These are phyloP conservation scores for Petunia hybrid DNA, from an alignment of 305 asterid genomes.

Conservation along the genomic window DNA sequence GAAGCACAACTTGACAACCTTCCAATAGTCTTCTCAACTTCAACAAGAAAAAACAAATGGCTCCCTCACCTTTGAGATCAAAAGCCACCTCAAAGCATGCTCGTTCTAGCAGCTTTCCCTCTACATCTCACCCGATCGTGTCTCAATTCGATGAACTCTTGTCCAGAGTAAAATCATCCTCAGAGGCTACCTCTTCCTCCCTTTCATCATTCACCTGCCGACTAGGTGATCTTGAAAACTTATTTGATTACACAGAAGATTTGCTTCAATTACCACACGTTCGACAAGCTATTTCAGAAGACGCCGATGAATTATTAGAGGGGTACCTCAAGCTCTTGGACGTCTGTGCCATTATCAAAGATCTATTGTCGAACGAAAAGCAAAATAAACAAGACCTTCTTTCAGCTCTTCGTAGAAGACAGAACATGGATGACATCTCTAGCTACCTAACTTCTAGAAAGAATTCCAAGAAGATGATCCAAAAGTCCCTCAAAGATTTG, in stretches of 20 bases:
- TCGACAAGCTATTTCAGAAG: constrained; percentile 41
- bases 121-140: constrained; percentile 51
- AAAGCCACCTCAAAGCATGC: constrained; percentile 39
- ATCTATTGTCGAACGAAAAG: constrained; percentile 38
- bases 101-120: constrained; percentile 57
- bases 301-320: constrained; percentile 44
- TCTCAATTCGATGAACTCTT: constrained; percentile 45
- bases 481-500: constrained; percentile 39
- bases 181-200: constrained; percentile 36
- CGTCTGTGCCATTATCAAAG: constrained; percentile 50
- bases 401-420: constrained; percentile 39
- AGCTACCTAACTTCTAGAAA: constrained; percentile 41
- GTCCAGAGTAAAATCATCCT: constrained; percentile 22
- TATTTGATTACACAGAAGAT: constrained; percentile 38
- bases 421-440: constrained; percentile 38
- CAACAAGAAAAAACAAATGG: constrained; percentile 38
- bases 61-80: constrained; percentile 50
- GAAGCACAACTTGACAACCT: neutral
- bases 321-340: constrained; percentile 52
- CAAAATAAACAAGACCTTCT: constrained; percentile 17
- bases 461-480: constrained; percentile 47
- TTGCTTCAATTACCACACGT: constrained; percentile 45
- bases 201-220: constrained; percentile 37
- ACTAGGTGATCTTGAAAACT: constrained; percentile 35
- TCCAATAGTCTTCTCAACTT: neutral